Base-by-base conservation (phyloP, 2,329 filamentous ascomycete species). In the Cladosporium sp. region DNA sequence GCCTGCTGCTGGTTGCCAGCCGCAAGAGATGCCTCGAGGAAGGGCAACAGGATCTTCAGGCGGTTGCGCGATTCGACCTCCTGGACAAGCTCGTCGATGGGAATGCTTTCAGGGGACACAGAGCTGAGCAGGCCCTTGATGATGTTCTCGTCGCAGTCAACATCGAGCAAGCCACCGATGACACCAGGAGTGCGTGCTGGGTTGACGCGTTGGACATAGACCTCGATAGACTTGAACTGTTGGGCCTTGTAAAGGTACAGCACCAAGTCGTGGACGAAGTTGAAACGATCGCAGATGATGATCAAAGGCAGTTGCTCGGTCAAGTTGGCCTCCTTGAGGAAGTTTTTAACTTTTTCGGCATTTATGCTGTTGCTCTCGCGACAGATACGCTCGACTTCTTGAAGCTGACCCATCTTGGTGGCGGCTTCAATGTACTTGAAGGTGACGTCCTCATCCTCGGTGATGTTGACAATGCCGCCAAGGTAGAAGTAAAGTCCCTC, bases 381-480 rank as follows among this genome's bases (percentile, higher is more conserved):
- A 79, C 93, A 97, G 70, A 99, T 93, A 57, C 94, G 89, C 82
- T 99, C 93, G 19, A 99, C 94, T 72, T 99, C 94, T 65, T 90
- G 92, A 70, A 96, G 85, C 76, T 99, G 93, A 30, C 88, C 87
- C 85, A 96, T 95, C 71, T 87, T 89, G 22, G 92, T 96, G 34
- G 95, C 94, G 58, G 94, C 92, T 77, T 99, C 93, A 60, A 99
- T 96, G 76, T 99, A 99, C 82, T 99, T 99, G 86, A 97, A 99
- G 73, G 94, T 89, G 30, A 99, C 94, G 72, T 99, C 94, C 20
- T 89, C 83, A 68, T 97, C 94, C 74, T 97, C 91, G 59, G 90
- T 96, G 50, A 99, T 81, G 74, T 99, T 99, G 76, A 99, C 93
- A 67, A 99, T 95, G 73, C 92, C 96, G 62, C 94, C 94, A 15